Percentiles rank a stretch among this genome's conserved stretches.
Evolutionary conservation across 2,329 filamentous ascomycete species (phyloP).

Genomic region (Xylaria digitata): DNA sequence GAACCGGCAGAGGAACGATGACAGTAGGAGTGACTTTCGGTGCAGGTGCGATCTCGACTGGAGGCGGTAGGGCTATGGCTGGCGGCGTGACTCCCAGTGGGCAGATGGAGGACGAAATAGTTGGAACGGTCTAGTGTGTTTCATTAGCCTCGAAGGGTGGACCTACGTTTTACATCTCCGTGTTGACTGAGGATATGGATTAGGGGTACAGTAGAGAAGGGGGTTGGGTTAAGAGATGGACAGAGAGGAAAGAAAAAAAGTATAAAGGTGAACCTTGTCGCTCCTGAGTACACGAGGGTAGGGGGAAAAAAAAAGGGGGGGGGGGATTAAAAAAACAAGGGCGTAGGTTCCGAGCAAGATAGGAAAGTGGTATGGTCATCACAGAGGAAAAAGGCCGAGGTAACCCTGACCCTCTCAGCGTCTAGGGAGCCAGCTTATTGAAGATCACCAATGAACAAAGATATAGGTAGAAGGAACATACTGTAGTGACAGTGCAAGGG

Average conservation of each 20-base stretch:
- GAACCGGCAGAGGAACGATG: not conserved
- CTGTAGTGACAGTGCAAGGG: slow-evolving; percentile 59
- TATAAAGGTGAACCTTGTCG: not conserved
- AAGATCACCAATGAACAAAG: too few species aligned
- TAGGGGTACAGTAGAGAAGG: too few species aligned
- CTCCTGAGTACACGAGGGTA: not conserved
- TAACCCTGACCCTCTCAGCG: too few species aligned
- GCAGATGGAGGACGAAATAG: slow-evolving; percentile 42
- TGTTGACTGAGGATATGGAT: not conserved
- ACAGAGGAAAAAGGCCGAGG: not conserved
- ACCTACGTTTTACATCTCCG: not conserved
- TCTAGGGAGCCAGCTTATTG: too few species aligned
- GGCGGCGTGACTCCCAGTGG: slow-evolving; percentile 29
- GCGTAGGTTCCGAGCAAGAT: too few species aligned
- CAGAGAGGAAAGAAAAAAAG: not conserved
- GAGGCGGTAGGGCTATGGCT: slow-evolving; percentile 35
- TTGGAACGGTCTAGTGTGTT: slow-evolving; percentile 34
- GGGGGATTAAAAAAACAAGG: too few species aligned
- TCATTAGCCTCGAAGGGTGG: not conserved
- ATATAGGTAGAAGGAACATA: slow-evolving; percentile 36
- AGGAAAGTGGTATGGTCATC: not conserved
- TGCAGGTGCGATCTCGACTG: slow-evolving; percentile 23
- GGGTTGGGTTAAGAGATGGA: not conserved
- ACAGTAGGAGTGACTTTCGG: slow-evolving; percentile 20
- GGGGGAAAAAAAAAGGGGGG: too few species aligned